phyloP scores from a whole-genome alignment of 2,329 filamentous ascomycete genomes.

The Alternaria sp. region DNA sequence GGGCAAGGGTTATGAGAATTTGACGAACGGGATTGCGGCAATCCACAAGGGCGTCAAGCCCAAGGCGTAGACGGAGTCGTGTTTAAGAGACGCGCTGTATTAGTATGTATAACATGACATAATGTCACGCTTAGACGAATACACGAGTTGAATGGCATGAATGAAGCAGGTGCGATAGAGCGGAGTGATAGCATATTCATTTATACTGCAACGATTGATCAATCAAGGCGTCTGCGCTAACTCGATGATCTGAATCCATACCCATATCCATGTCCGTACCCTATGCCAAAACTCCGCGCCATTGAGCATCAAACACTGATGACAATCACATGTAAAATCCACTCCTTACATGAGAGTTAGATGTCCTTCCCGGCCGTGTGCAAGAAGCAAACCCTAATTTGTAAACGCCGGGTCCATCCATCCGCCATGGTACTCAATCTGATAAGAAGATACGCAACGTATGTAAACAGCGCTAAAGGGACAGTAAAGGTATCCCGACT shows the following conservation, averaged over 20 bases:
- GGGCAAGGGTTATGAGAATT: slow-evolving; percentile 77
- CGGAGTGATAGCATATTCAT: slow-evolving; percentile 9
- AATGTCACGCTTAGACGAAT: slow-evolving; percentile 1
- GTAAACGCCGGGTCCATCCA: slow-evolving; percentile 16
- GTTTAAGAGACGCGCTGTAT: not conserved
- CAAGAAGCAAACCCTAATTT: not conserved
- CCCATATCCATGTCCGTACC: slow-evolving; percentile 3
- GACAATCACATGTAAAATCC: slow-evolving; percentile 4
- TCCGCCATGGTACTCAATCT: slow-evolving; percentile 15
- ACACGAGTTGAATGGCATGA: not conserved
- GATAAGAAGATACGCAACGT: slow-evolving; percentile 3
- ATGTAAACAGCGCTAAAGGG: not conserved
- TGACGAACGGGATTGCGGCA: slow-evolving; percentile 91
- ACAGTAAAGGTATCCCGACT: not conserved
- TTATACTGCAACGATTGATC: slow-evolving; percentile 2
- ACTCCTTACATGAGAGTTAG: slow-evolving; percentile 14
- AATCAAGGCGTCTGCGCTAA: not conserved
- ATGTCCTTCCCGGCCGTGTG: slow-evolving; percentile 12
- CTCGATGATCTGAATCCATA: not conserved
- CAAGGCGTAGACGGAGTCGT: not conserved
- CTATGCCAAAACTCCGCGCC: not conserved
- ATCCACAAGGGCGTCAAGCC: slow-evolving; percentile 98
- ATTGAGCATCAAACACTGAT: not conserved
- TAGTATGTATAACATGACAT: not conserved
- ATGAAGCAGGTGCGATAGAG: slow-evolving; percentile 3